These are phyloP conservation scores for Xerocomellus chrysenteron DNA, from an alignment of 768 basidiomycete species.

Conservation along the genomic window DNA sequence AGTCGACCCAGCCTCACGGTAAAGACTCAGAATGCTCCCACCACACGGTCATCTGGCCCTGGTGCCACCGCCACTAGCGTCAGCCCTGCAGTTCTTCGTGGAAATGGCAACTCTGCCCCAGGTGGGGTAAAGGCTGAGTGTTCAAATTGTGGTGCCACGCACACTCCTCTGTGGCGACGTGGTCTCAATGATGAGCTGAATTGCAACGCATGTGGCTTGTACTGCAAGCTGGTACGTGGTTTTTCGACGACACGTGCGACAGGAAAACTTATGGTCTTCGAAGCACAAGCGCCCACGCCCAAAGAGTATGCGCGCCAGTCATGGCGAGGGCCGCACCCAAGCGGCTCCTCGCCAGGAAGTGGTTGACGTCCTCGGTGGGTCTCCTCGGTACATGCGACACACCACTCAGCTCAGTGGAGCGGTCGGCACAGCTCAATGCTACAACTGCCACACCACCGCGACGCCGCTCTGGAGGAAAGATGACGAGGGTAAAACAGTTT, in stretches of 20 bases:
- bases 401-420: slow-evolving; percentile 29
- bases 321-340: slow-evolving; percentile 69
- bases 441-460: slow-evolving; percentile 86
- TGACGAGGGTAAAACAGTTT: slow-evolving; percentile 87
- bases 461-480: slow-evolving; percentile 91
- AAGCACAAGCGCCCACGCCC: slow-evolving; percentile 88
- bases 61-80: slow-evolving; percentile 64
- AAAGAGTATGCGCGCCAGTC: slow-evolving; percentile 80
- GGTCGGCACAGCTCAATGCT: slow-evolving; percentile 68
- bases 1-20: slow-evolving; percentile 61
- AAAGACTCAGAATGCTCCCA: slow-evolving; percentile 47
- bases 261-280: background rate
- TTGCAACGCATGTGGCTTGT: slow-evolving; percentile 86
- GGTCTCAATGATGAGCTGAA: slow-evolving; percentile 88
- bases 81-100: slow-evolving; percentile 42
- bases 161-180: slow-evolving; percentile 84
- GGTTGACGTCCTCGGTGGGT: slow-evolving; percentile 70
- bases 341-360: slow-evolving; percentile 64
- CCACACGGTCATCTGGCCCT: slow-evolving; percentile 56
- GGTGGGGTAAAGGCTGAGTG: slow-evolving; percentile 78
- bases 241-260: background rate
- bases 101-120: slow-evolving; percentile 41
- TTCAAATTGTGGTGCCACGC: slow-evolving; percentile 85
- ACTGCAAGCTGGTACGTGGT: slow-evolving; percentile 74
- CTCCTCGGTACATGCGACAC: slow-evolving; percentile 31